Percentiles rank a stretch among this genome's conserved stretches.
phyloP scores from a whole-genome alignment of 2,329 filamentous ascomycete genomes.

The Diplodia intermedia region DNA sequence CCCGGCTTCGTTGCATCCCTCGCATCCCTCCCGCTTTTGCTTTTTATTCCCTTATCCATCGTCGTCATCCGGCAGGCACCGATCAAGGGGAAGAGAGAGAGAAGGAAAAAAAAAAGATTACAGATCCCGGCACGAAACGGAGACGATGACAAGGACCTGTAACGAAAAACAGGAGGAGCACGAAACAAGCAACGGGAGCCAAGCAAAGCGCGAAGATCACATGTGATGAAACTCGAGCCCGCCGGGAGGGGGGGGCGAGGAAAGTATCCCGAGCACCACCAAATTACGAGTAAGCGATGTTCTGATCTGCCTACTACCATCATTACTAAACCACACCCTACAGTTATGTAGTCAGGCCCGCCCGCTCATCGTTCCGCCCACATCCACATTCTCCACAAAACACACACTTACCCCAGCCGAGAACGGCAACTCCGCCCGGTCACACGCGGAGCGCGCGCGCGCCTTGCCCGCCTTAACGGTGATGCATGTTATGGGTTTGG shows the following conservation, averaged over 20 bases:
- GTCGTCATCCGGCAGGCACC: neutral
- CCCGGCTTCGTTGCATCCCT: neutral
- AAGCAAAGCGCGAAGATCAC: neutral
- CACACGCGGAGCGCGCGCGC: neutral
- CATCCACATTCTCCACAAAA: neutral
- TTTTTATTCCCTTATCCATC: neutral
- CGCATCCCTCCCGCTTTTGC: neutral
- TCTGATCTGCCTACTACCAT: neutral
- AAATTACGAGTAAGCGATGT: neutral
- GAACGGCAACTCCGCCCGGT: slow-evolving; percentile 9
- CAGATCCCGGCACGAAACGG: neutral
- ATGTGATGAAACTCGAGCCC: neutral
- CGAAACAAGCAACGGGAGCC: neutral
- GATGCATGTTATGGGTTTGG: neutral
- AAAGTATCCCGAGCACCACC: neutral
- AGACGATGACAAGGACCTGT: neutral
- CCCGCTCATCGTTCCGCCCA: too few species aligned
- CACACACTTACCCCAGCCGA: neutral
- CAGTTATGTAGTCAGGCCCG: too few species aligned
- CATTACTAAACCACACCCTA: neutral
- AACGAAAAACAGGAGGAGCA: neutral
- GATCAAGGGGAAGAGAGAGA: too few species aligned
- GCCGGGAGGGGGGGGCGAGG: too few species aligned
- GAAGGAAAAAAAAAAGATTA: neutral
- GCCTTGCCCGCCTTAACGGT: neutral